Evolutionary conservation across 306 rosid genomes (phyloP), one percentile per base, ranked within the genome.

Genomic region (Malus sieversii): DNA sequence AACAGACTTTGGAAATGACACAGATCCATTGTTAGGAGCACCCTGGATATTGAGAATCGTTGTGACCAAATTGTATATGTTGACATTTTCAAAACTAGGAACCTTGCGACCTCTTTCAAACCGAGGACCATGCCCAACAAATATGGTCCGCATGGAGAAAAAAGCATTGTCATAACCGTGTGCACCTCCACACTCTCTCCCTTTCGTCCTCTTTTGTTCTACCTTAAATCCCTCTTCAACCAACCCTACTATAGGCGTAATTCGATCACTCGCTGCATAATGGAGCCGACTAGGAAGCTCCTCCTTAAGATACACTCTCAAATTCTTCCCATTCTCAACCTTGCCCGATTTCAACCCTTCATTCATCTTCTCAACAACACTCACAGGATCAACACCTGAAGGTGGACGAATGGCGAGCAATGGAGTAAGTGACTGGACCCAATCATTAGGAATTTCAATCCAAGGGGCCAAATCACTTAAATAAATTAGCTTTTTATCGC

Each of bases 91-190:
- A 79, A 96, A 96, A 38, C 98, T 92, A 2, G 96, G 96, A 70
- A 96, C 82, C 85, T 96, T 96, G 79, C 84, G 79, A 73, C 99
- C 98, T 51, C 89, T 84, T 8, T 89, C 92, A 86, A 96, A 96
- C 76, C 66, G 92, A 80, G 99, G 99, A 81, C 99, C 99, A 42
- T 96, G 99, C 30, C 90, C 99, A 52, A 96, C 75, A 77, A 96
- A 96, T 63, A 96, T 96, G 38, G 83, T 80, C 83, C 99, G 92
- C 99, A 96, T 96, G 74, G 99, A 96, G 82, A 96, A 96, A 22
- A 96, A 18, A 6, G 89, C 85, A 82, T 96, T 96, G 77, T 96
- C 99, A 76, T 96, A 96, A 52, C 99, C 99, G 67, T 96, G 99
- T 0, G 98, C 84, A 19, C 99, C 99, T 2, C 99, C 99, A 51